Evolutionary conservation across 2,329 filamentous ascomycete genomes (phyloP), one percentile per base, ranked within the genome.

Genomic region (Fusarium sp.): DNA sequence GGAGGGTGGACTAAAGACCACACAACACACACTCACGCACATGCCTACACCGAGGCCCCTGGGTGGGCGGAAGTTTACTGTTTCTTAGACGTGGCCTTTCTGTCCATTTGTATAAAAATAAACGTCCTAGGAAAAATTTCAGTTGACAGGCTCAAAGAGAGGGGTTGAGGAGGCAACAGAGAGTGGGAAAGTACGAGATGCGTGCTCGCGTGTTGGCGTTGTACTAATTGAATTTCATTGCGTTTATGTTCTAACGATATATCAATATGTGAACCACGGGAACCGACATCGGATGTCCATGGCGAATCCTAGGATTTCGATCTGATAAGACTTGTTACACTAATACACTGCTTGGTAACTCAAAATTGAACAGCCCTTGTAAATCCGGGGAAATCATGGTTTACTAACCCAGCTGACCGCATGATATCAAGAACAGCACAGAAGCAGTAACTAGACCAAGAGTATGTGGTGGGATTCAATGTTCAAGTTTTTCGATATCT

Each of bases 41-140:
- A 58, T 40, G 58, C 53, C 61, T 46, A 65, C 35, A 65, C 35
- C 45, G 45, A 70, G 65, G 65, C 69, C 66, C 67, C 62, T 46
- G 46, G 67, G 61, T 51, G 68, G 72, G 67, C 67, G 68, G 65
- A 67, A 70, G 67, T 68, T 65, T 76, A 68, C 68, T 76, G 70
- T 75, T 76, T 77, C 70, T 72, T 77, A 78, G 75, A 78, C 73
- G 75, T 76, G 72, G 75, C 73, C 71, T 72, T 64, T 71, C 55
- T 67, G 74, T 73, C 73, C 73, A 75, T 74, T 67, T 78, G 77
- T 78, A 78, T 78, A 78, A 76, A 74, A 77, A 77, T 75, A 78
- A 74, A 77, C 70, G 70, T 75, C 71, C 69, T 75, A 76, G 66
- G 67, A 67, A 74, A 56, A 50, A 56, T 57, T 59, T 63, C 72